Percentiles rank a stretch among this genome's conserved stretches.
phyloP scores from a whole-genome alignment of 768 basidiomycete genomes.

The Pleurotus platypus region DNA sequence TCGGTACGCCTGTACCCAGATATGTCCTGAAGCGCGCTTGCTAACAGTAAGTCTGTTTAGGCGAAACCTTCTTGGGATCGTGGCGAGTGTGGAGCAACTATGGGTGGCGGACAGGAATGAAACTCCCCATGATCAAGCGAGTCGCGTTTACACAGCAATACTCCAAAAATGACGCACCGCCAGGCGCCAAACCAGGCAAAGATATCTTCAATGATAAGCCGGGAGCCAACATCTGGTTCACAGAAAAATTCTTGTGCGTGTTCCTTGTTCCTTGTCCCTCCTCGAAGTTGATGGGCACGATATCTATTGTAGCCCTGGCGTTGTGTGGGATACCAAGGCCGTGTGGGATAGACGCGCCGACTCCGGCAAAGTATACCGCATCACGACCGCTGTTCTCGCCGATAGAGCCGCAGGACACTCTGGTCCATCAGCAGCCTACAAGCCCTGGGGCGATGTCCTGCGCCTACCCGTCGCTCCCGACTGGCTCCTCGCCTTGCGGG shows the following conservation, averaged over 20 bases:
- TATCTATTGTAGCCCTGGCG: neutral
- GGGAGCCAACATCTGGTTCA: slow-evolving; percentile 3
- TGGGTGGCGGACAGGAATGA: neutral
- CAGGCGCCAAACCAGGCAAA: neutral
- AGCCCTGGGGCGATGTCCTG: slow-evolving; percentile 3
- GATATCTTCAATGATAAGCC: slow-evolving; percentile 5
- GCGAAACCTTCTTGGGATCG: slow-evolving; percentile 1
- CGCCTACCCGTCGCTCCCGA: neutral
- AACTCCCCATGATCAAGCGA: neutral
- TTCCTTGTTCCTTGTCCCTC: neutral
- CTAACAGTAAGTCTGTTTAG: neutral
- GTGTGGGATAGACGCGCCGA: neutral
- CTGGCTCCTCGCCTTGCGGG: neutral
- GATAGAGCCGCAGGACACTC: neutral
- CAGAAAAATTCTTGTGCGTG: slow-evolving; percentile 1
- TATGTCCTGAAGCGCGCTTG: neutral
- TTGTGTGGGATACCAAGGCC: neutral
- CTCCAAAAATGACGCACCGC: neutral
- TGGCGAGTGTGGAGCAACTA: slow-evolving; percentile 6
- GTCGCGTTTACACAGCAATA: slow-evolving; percentile 2
- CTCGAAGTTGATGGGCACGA: no score
- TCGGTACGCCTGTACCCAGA: neutral
- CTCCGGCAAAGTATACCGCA: neutral
- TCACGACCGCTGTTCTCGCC: neutral
- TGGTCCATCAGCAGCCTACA: neutral